Conservation (phyloP, 129 eudicot species). For the Escallonia herrerae region DNA sequence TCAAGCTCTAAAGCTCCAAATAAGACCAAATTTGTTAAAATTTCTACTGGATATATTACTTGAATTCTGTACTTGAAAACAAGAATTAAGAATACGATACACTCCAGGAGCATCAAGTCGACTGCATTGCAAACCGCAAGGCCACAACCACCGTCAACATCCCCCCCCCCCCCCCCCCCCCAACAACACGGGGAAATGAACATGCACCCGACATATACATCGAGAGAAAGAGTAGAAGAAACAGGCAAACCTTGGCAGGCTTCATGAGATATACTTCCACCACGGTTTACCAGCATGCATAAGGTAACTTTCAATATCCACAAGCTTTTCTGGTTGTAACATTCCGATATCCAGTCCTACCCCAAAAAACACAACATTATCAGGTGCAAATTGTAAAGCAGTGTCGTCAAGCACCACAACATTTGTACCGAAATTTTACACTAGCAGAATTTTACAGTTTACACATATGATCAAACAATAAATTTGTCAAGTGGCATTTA, state of each 20-base stretch:
- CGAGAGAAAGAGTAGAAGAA: slow-evolving; percentile 7
- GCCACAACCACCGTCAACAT: too few relatives aligned
- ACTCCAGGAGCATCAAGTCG: too few relatives aligned
- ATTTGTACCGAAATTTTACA: too few relatives aligned
- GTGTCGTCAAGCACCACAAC: background rate
- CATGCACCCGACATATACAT: background rate
- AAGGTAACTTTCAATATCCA: slow-evolving; percentile 77
- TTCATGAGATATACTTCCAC: slow-evolving; percentile 46
- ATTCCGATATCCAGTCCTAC: slow-evolving; percentile 83
- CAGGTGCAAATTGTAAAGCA: background rate
- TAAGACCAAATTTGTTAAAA: background rate
- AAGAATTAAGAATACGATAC: too few relatives aligned
- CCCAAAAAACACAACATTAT: slow-evolving; percentile 6
- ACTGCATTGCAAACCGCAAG: too few relatives aligned
- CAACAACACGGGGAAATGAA: background rate
- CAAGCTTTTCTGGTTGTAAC: slow-evolving; percentile 67
- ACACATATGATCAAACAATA: too few relatives aligned
- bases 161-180: too few relatives aligned
- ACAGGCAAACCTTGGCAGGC: slow-evolving; percentile 40
- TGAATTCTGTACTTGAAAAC: too few relatives aligned
- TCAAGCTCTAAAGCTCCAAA: background rate
- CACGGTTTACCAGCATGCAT: slow-evolving; percentile 91
- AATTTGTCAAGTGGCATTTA: too few relatives aligned
- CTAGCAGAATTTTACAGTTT: too few relatives aligned
- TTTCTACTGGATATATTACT: too few relatives aligned